Evolutionary conservation across 148 eudicot genomes (phyloP), one percentile per base, ranked within the genome.

Genomic region (Fallopia convolvulus): DNA sequence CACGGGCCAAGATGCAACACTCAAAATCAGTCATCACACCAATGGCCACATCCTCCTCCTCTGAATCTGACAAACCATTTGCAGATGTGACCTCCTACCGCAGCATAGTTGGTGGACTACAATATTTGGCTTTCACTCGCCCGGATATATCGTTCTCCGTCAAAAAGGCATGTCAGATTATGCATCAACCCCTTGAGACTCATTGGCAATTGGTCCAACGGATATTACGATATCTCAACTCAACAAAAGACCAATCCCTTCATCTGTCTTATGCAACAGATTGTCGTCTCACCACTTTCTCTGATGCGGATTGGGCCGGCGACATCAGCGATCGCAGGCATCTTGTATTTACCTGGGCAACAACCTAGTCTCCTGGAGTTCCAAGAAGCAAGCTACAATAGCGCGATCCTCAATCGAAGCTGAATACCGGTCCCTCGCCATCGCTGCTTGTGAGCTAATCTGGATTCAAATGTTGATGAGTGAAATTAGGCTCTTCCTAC

Each of bases 321-420:
- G 30, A 18, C 30, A 2, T 23, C 7, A 15, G 4, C 1, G 66
- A 60, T 23, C 7, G 66, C 15, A 18, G 66, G 23, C 14, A 8
- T 6, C 5, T 11, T 1, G 18, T 72, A 23, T 72, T 3, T 78
- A 0, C 44, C 36, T 78, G 0, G 80, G 76, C 5, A 33, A 44
- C 26, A 71, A 40, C 8, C 40, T 40, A 0, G 56, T 78, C 0
- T n/a, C 26, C 0, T 72, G 71, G 76, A 10, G 26, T 1, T 33
- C 53, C 20, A 70, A 78, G 12, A 78, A 78, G 21, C 75, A 78
- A 20, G 8, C 13, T n/a, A 41, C 30, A 0, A n/a, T 78, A 6
- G 21, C 80, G 15, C 65, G 48, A 0, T 78, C 80, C 2, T 47
- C 65, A 2, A 70, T 65, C 18, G 32, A 78, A 40, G 75, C 63